Percentiles rank a stretch among this genome's conserved stretches.
Evolutionary conservation across 805 yeast species (phyloP).

Genomic region (Ogataea zsoltii): DNA sequence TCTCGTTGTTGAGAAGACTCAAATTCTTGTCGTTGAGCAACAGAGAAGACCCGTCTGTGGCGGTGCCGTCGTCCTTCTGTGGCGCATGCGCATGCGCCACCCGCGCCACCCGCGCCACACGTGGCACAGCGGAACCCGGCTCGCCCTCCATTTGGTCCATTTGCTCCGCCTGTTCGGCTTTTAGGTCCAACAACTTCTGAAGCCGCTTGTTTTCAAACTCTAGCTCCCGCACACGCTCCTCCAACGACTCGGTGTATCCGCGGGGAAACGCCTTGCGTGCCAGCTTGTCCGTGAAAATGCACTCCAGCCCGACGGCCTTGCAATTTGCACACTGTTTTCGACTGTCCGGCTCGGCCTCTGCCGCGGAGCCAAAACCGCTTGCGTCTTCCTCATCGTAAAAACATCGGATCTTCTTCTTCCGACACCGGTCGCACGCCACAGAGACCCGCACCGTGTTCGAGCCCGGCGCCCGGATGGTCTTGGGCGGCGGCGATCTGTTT

Average conservation of each 20-base stretch:
- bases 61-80: background rate
- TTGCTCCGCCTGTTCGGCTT: slow-evolving; percentile 28
- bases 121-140: too few species aligned
- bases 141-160: too few species aligned
- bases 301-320: slow-evolving; percentile 80
- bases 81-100: too few species aligned
- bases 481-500: slow-evolving; percentile 25
- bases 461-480: slow-evolving; percentile 70
- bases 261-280: slow-evolving; percentile 85
- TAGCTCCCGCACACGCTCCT: slow-evolving; percentile 82
- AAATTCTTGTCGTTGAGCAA: slow-evolving; percentile 33
- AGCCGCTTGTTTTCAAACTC: slow-evolving; percentile 78
- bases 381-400: slow-evolving; percentile 33
- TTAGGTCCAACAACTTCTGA: slow-evolving; percentile 58
- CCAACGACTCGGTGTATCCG: slow-evolving; percentile 89
- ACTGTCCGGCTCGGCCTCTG: slow-evolving; percentile 50
- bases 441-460: slow-evolving; percentile 69
- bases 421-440: slow-evolving; percentile 89
- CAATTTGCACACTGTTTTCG: slow-evolving; percentile 77
- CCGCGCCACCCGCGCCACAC: too few species aligned
- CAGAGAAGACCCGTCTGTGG: background rate
- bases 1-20: slow-evolving; percentile 29
- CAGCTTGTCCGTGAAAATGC: slow-evolving; percentile 85
- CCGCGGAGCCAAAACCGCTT: background rate
- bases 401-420: slow-evolving; percentile 77